Base-by-base conservation (phyloP, 371 early-diverging fungal species). In the Paraphysoderma sedebokerense region DNA sequence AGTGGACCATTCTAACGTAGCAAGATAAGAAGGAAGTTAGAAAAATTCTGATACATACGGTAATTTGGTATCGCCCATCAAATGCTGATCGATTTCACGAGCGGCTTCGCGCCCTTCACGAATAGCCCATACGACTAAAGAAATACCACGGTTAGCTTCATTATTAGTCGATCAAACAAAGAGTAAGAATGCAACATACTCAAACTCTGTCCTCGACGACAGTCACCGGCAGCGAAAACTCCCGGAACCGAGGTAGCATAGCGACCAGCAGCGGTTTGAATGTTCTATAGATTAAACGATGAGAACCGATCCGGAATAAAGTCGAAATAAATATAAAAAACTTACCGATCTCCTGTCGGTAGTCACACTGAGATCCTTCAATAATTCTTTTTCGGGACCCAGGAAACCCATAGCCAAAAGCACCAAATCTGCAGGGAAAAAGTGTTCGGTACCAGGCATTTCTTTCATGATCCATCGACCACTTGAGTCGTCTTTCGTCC, bases 41-140 rank as follows among this genome's bases (percentile, higher is more conserved):
- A n/a, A n/a, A n/a, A n/a, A n/a, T n/a, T n/a, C n/a, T n/a, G n/a
- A n/a, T n/a, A n/a, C n/a, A n/a, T n/a, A n/a, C n/a, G n/a, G 55
- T 60, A n/a, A n/a, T n/a, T n/a, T n/a, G n/a, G n/a, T n/a, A n/a
- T 12, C 76, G 47, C 84, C 80, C 68, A 69, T 74, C 54, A 96
- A 59, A 55, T 64, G 72, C 44, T 77, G 55, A 58, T 96, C 97
- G 7, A 93, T 75, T 60, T 91, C 89, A 30, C 92, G 77, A 5
- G 97, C 97, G 44, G 86, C 85, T 65, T 84, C 80, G 31, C 97
- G 78, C 37, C 97, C 97, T 68, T 96, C 97, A 58, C 87, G 89
- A 62, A 96, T 92, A 57, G 85, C 93, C 90, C 90, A 91, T 24
- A 96, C 97, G 52, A 96, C 84, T 49, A 96, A 61, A 17, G 80